A percentile compares a stretch with the other conserved stretches of the same genome.
These are phyloP conservation scores for Fraxinus albicans DNA, from an alignment of 305 asterid species.

Conservation along the genomic window DNA sequence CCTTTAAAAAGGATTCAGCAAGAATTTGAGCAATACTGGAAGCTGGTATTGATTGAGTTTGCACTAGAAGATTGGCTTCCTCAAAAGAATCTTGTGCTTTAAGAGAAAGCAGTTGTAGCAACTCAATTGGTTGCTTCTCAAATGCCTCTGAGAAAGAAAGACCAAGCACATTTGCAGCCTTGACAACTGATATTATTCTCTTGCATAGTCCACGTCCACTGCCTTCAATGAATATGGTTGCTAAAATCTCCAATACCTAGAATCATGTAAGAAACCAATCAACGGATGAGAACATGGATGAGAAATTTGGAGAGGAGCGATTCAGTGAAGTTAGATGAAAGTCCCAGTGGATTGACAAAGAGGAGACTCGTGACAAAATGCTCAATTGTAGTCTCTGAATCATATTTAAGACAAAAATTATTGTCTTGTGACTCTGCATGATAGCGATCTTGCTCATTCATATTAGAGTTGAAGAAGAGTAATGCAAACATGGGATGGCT, in stretches of 20 bases:
- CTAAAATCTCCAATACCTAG: constrained; percentile 77
- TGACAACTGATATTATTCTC: constrained; percentile 81
- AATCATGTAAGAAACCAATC: constrained; percentile 19
- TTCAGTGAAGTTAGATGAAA: not conserved
- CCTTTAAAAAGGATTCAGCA: constrained; percentile 98
- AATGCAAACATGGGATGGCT: constrained; percentile 16
- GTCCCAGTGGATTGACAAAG: not conserved
- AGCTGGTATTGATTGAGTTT: constrained; percentile 85
- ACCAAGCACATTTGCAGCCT: constrained; percentile 87
- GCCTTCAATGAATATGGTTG: constrained; percentile 60
- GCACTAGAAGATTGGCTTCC: constrained; percentile 82
- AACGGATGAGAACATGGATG: constrained; percentile 18
- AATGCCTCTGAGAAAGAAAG: constrained; percentile 90
- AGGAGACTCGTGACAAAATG: not conserved
- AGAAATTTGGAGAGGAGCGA: not conserved
- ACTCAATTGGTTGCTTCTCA: constrained; percentile 88
- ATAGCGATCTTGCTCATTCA: constrained; percentile 11
- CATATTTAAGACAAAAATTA: constrained; percentile 5
- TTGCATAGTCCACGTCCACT: constrained; percentile 80
- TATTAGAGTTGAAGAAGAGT: constrained; percentile 2
- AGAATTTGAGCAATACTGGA: constrained; percentile 97
- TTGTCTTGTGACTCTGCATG: constrained; percentile 13
- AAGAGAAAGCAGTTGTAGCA: constrained; percentile 88
- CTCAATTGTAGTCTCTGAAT: not conserved
- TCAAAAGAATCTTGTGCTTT: constrained; percentile 97